These are phyloP conservation scores for Monascus purpureus DNA, from an alignment of 495 filamentous ascomycete genomes.

Conservation along the genomic window DNA sequence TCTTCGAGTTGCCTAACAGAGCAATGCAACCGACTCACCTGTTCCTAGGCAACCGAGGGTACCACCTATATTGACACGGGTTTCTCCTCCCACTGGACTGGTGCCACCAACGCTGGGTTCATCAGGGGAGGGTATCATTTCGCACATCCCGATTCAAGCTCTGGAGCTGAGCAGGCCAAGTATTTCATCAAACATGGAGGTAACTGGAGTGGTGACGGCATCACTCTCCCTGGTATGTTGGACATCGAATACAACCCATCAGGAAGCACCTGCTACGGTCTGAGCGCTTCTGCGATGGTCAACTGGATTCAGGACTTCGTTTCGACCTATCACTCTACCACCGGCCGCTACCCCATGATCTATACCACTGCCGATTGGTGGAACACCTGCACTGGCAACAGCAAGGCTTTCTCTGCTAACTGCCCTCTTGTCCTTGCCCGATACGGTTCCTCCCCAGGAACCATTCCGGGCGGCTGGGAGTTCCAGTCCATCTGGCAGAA, in stretches of 20 bases:
- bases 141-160: conserved; percentile 36
- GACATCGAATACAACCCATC: conserved; percentile 43
- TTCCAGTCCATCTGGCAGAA: conserved; percentile 51
- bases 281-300: conserved; percentile 39
- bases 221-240: conserved; percentile 53
- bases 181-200: conserved; percentile 49
- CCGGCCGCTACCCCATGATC: conserved; percentile 43
- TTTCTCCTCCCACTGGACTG: conserved; percentile 41
- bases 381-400: conserved; percentile 45
- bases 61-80: conserved; percentile 35
- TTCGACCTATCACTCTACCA: conserved; percentile 36
- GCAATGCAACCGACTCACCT: too few relatives aligned
- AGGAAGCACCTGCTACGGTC: conserved; percentile 36
- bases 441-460: conserved; percentile 33
- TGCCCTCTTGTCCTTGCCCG: conserved; percentile 46
- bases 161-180: conserved; percentile 39
- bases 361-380: conserved; percentile 51
- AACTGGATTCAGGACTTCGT: conserved; percentile 48
- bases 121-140: conserved; percentile 55
- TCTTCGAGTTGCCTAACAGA: too few relatives aligned
- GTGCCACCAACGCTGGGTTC: conserved; percentile 39
- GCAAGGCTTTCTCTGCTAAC: conserved; percentile 31
- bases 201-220: conserved; percentile 46
- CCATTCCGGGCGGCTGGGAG: conserved; percentile 44
- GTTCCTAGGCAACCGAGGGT: conserved; percentile 42